Evolutionary conservation across 1,284 basidiomycete genomes (phyloP).

Genomic region (Rhodotorula mucilaginosa): DNA sequence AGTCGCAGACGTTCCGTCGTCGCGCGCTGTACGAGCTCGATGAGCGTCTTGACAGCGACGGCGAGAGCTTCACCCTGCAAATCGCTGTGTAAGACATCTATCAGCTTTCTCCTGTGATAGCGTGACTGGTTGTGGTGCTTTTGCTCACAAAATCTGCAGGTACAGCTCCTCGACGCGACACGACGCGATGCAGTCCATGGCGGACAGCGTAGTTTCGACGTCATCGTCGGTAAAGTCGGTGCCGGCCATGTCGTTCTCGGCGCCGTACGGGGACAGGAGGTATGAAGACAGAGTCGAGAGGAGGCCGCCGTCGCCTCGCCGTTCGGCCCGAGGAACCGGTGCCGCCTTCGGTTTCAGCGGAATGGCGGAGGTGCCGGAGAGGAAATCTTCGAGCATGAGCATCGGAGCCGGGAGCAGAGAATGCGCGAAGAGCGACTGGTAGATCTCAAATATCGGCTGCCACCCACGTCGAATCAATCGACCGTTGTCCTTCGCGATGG

Average conservation of each 20-base stretch:
- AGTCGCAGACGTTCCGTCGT: conserved; percentile 62
- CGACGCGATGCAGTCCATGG: conserved; percentile 90
- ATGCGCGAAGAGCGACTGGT: conserved; percentile 91
- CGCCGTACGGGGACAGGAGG: conserved; percentile 89
- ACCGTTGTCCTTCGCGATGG: conserved; percentile 96
- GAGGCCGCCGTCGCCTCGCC: conserved; percentile 79
- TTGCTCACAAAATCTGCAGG: conserved; percentile 77
- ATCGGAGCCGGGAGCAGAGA: conserved; percentile 82
- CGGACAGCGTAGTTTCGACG: conserved; percentile 88
- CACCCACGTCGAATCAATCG: conserved; percentile 84
- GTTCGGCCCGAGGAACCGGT: conserved; percentile 55
- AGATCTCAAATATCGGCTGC: conserved; percentile 94
- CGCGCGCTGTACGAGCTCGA: conserved; percentile 80
- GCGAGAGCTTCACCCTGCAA: conserved; percentile 64
- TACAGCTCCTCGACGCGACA: conserved; percentile 94
- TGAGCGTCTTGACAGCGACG: conserved; percentile 79
- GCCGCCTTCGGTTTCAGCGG: conserved; percentile 73
- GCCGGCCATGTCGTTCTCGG: conserved; percentile 46
- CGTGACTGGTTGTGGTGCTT: not conserved
- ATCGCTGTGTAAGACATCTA: conserved; percentile 18
- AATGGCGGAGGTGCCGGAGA: conserved; percentile 78
- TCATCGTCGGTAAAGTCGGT: conserved; percentile 69
- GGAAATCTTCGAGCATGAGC: conserved; percentile 96
- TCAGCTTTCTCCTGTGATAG: not conserved
- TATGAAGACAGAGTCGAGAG: conserved; percentile 94